These are phyloP conservation scores for Basidiobolus heterosporus DNA, from an alignment of 371 early-diverging fungal genomes.

Conservation along the genomic window DNA sequence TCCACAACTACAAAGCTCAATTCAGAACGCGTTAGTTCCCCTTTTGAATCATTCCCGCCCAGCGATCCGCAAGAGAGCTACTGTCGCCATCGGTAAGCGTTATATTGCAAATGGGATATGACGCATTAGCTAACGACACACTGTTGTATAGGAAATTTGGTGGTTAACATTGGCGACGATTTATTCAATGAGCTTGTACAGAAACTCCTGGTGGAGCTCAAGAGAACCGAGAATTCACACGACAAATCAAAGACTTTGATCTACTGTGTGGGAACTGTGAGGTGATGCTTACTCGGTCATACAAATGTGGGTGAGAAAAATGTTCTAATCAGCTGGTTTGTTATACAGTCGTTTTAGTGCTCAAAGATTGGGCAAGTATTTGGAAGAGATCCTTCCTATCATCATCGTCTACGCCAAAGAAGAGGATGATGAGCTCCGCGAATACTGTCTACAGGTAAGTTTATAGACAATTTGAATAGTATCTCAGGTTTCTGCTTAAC, in stretches of 20 bases:
- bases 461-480: not conserved
- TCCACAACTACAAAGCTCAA: constrained; percentile 27
- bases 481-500: too few species aligned
- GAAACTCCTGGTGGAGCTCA: constrained; percentile 19
- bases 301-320: not conserved
- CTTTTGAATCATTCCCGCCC: constrained; percentile 53
- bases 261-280: constrained; percentile 51
- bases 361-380: constrained; percentile 44
- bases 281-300: constrained; percentile 17
- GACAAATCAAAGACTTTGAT: constrained; percentile 58
- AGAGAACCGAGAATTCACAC: constrained; percentile 22
- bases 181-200: constrained; percentile 40
- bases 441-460: constrained; percentile 54
- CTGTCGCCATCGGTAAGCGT: constrained; percentile 42
- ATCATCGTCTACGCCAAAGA: constrained; percentile 36
- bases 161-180: constrained; percentile 47
- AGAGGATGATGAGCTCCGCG: constrained; percentile 73
- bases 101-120: not conserved
- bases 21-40: constrained; percentile 44
- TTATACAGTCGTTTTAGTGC: constrained; percentile 14
- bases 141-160: constrained; percentile 25
- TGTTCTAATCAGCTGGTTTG: not conserved
- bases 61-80: constrained; percentile 69
- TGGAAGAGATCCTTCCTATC: constrained; percentile 44
- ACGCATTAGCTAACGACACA: not conserved